Conservation (phyloP, 2,329 filamentous ascomycete genomes). For the Aspergillus fructus region DNA sequence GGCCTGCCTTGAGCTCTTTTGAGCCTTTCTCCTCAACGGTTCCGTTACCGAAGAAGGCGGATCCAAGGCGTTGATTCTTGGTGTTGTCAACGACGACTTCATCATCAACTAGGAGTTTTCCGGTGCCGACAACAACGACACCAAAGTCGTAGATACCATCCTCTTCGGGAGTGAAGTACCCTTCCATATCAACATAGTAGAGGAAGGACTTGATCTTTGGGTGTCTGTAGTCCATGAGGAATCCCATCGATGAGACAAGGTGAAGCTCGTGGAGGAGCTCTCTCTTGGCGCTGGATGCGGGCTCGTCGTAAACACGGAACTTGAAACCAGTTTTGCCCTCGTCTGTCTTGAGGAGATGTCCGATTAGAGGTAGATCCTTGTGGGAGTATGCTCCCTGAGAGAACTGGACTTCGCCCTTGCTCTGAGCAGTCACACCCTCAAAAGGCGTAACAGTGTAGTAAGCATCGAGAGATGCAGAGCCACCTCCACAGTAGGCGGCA, state of each 20-base stretch:
- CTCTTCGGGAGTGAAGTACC: conserved; percentile 59
- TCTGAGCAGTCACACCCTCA: conserved; percentile 42
- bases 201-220: conserved; percentile 52
- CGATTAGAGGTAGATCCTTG: conserved; percentile 62
- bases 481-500: conserved; percentile 58
- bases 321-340: conserved; percentile 59
- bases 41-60: conserved; percentile 65
- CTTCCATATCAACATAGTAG: conserved; percentile 64
- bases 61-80: conserved; percentile 61
- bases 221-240: conserved; percentile 56
- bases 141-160: conserved; percentile 64
- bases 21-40: conserved; percentile 63
- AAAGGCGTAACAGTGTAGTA: conserved; percentile 49
- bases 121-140: conserved; percentile 65
- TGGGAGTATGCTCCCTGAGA: conserved; percentile 65
- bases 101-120: conserved; percentile 64
- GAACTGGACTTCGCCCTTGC: conserved; percentile 45
- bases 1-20: conserved; percentile 58
- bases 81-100: conserved; percentile 65
- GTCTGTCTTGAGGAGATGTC: conserved; percentile 51
- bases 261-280: conserved; percentile 53
- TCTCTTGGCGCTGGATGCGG: conserved; percentile 50
- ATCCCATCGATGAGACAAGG: conserved; percentile 45
- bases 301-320: conserved; percentile 63
- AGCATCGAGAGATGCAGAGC: conserved; percentile 57